Evolutionary conservation across 768 basidiomycete species (phyloP).

Genomic region (Mycena galericulata): DNA sequence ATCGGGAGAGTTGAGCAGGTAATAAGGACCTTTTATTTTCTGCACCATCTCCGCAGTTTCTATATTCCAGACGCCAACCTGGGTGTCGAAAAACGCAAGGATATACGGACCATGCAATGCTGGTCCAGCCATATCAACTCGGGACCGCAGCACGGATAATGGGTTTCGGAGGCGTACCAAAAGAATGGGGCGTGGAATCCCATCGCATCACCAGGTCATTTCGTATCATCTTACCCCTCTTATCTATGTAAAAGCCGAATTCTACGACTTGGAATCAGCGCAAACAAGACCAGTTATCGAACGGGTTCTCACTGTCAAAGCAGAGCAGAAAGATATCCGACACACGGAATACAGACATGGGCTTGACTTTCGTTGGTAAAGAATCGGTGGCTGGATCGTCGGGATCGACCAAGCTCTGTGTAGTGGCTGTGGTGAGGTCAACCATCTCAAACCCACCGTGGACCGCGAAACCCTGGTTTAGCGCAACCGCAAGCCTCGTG

Average conservation of each 20-base stretch:
- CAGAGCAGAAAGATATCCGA: conserved; percentile 83
- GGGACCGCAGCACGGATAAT: neutral
- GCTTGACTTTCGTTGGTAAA: conserved; percentile 56
- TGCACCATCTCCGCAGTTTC: conserved; percentile 77
- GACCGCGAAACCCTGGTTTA: conserved; percentile 14
- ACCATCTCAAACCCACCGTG: conserved; percentile 36
- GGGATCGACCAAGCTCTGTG: conserved; percentile 82
- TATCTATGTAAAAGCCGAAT: conserved; percentile 86
- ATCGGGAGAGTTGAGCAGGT: conserved; percentile 28
- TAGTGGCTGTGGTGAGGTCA: conserved; percentile 80
- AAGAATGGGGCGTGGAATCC: conserved; percentile 77
- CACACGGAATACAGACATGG: conserved; percentile 82
- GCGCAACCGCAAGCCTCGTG: conserved; percentile 35
- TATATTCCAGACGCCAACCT: conserved; percentile 82
- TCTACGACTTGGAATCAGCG: conserved; percentile 52
- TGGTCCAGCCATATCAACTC: conserved; percentile 39
- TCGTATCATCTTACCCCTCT: conserved; percentile 76
- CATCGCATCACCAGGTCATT: conserved; percentile 79
- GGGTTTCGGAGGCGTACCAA: conserved; percentile 67
- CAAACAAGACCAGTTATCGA: neutral
- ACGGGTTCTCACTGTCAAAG: conserved; percentile 70
- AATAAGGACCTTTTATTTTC: conserved; percentile 65
- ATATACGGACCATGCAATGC: conserved; percentile 85
- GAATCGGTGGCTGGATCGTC: conserved; percentile 70
- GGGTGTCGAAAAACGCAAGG: conserved; percentile 80